phyloP scores from a whole-genome alignment of 1,139 yeast genomes.

The Wickerhamomyces sp. region DNA sequence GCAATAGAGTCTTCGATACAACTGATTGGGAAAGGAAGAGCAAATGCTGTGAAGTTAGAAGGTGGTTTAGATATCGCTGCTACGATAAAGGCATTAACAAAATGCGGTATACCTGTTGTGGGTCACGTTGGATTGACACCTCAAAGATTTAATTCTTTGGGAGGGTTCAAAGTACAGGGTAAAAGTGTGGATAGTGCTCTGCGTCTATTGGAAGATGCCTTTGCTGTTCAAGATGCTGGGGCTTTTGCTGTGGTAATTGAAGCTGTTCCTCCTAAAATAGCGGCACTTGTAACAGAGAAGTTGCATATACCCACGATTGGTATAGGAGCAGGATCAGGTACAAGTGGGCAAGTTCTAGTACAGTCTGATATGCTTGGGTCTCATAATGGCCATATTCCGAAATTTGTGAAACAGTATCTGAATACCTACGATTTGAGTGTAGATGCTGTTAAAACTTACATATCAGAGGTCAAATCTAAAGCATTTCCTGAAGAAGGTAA shows the following conservation, averaged over 20 bases:
- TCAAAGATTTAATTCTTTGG: conserved; percentile 70
- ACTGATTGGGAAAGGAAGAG: conserved; percentile 55
- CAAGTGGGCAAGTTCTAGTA: conserved; percentile 89
- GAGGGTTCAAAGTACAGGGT: conserved; percentile 91
- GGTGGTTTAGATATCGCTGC: conserved; percentile 60
- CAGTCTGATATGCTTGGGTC: conserved; percentile 80
- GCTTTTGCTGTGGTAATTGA: conserved; percentile 75
- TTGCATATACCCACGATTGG: conserved; percentile 83
- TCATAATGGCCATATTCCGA: conserved; percentile 58
- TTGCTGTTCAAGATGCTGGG: conserved; percentile 70
- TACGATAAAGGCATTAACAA: conserved; percentile 47
- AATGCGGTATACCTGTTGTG: conserved; percentile 81
- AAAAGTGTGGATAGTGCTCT: conserved; percentile 49
- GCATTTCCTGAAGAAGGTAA: conserved; percentile 56
- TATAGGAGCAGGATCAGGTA: conserved; percentile 85
- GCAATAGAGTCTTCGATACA: conserved; percentile 63
- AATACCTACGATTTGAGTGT: conserved; percentile 48
- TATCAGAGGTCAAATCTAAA: conserved; percentile 48
- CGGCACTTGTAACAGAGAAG: conserved; percentile 54
- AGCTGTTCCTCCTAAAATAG: conserved; percentile 80
- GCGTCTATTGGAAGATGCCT: conserved; percentile 62
- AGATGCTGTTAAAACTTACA: conserved; percentile 49
- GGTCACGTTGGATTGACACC: conserved; percentile 95
- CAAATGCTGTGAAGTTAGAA: conserved; percentile 83
- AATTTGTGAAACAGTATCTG: conserved; percentile 72